Evolutionary conservation across 169 alveolate species (phyloP).

Genomic region (Cystoisospora suis): DNA sequence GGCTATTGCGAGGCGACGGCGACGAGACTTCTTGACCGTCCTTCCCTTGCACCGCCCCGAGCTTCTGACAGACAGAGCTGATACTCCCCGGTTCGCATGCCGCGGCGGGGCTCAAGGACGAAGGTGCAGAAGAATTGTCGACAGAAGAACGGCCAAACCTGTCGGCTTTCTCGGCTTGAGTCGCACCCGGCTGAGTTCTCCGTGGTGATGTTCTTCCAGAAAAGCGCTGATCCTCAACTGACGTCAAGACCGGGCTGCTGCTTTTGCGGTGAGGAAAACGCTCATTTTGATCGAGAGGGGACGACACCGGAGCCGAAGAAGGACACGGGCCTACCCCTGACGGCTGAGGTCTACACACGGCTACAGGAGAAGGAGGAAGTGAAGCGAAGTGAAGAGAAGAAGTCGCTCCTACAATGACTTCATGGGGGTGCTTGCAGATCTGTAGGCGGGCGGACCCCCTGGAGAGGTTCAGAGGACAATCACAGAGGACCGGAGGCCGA

Average conservation of each 20-base stretch:
- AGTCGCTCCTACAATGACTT: conserved; percentile 19
- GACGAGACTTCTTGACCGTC: too few species aligned
- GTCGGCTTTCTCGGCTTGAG: too few species aligned
- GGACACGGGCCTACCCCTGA: too few species aligned
- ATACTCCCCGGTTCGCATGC: background rate
- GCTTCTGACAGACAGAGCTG: too few species aligned
- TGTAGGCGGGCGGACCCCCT: conserved; percentile 27
- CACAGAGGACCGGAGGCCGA: background rate
- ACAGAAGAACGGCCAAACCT: too few species aligned
- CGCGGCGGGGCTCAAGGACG: background rate
- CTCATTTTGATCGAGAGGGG: too few species aligned
- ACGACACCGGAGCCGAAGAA: too few species aligned
- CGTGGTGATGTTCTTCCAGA: background rate
- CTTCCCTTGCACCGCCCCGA: too few species aligned
- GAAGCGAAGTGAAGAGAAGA: conserved; percentile 7
- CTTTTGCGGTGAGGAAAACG: background rate
- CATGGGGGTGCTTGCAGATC: conserved; percentile 33
- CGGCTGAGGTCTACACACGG: too few species aligned
- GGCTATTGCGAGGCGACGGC: too few species aligned
- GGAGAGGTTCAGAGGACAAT: background rate
- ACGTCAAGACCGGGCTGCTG: background rate
- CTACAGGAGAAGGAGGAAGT: background rate
- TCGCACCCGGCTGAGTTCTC: background rate
- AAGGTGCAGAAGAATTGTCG: too few species aligned
- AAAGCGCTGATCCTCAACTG: background rate